Evolutionary conservation across 345 rosid species (phyloP).

Genomic region (Boechera stricta): DNA sequence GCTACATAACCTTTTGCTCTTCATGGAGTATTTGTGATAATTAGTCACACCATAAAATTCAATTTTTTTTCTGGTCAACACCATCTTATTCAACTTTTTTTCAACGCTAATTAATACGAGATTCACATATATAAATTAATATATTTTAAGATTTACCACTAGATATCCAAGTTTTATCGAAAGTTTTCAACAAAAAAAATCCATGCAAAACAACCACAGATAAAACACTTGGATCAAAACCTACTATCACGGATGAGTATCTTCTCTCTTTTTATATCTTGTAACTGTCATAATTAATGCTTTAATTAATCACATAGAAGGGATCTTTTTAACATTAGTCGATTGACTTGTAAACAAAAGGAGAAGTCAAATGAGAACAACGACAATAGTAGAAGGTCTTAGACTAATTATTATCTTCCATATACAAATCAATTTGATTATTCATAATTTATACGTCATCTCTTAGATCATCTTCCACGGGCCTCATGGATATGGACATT

Average conservation of each 20-base stretch:
- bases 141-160: not conserved
- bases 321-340: slow-evolving; percentile 14
- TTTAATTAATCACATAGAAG: slow-evolving; percentile 12
- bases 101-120: not conserved
- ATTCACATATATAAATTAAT: not conserved
- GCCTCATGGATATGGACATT: slow-evolving; percentile 43
- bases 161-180: not conserved
- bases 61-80: slow-evolving; percentile 5
- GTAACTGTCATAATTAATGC: not conserved
- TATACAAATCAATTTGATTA: slow-evolving; percentile 21
- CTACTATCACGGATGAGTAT: not conserved
- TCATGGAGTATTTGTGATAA: slow-evolving; percentile 16
- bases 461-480: slow-evolving; percentile 48
- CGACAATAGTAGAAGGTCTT: slow-evolving; percentile 30
- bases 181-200: not conserved
- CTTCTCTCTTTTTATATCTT: not conserved
- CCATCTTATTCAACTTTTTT: slow-evolving; percentile 12
- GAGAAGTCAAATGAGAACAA: slow-evolving; percentile 41
- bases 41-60: slow-evolving; percentile 16
- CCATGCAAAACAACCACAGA: not conserved
- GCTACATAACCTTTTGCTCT: slow-evolving; percentile 28
- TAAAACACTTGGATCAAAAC: not conserved
- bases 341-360: slow-evolving; percentile 41
- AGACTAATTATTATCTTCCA: slow-evolving; percentile 8
- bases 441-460: slow-evolving; percentile 41